These are phyloP conservation scores for Niveomyces coronatus DNA, from an alignment of 2,329 filamentous ascomycete genomes.

Conservation along the genomic window DNA sequence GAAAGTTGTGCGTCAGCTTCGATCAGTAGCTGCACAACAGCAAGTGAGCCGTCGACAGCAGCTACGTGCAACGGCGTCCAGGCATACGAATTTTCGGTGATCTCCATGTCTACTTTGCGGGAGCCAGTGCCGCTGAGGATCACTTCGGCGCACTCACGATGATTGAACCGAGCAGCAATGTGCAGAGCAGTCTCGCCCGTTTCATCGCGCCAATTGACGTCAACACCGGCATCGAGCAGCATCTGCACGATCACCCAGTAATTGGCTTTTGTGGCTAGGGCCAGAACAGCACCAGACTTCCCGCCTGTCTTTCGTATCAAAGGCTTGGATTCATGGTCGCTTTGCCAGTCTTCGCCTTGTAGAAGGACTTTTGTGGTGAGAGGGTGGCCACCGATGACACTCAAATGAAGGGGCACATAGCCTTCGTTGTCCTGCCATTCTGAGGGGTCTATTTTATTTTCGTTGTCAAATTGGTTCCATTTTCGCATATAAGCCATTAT, in stretches of 20 bases:
- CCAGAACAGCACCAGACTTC: conserved; percentile 79
- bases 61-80: conserved; percentile 96
- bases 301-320: conserved; percentile 59
- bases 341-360: conserved; percentile 68
- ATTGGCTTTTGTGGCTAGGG: conserved; percentile 80
- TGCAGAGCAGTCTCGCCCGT: conserved; percentile 87
- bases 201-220: conserved; percentile 88
- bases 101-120: conserved; percentile 66
- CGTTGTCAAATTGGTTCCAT: conserved; percentile 79
- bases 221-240: conserved; percentile 78
- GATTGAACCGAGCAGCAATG: conserved; percentile 80
- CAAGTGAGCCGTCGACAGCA: conserved; percentile 74
- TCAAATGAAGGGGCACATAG: conserved; percentile 81
- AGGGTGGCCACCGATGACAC: conserved; percentile 83
- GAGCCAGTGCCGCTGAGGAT: conserved; percentile 59
- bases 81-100: conserved; percentile 72
- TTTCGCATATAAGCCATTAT: conserved; percentile 82
- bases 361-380: conserved; percentile 75
- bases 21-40: conserved; percentile 66
- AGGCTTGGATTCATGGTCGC: conserved; percentile 49
- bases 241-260: conserved; percentile 76
- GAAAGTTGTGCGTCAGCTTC: conserved; percentile 67
- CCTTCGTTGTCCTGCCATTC: conserved; percentile 92
- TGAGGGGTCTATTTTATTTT: conserved; percentile 74
- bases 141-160: conserved; percentile 67